Conservation (phyloP, 2,329 filamentous ascomycete genomes). For the Fusarium euwallaceae region DNA sequence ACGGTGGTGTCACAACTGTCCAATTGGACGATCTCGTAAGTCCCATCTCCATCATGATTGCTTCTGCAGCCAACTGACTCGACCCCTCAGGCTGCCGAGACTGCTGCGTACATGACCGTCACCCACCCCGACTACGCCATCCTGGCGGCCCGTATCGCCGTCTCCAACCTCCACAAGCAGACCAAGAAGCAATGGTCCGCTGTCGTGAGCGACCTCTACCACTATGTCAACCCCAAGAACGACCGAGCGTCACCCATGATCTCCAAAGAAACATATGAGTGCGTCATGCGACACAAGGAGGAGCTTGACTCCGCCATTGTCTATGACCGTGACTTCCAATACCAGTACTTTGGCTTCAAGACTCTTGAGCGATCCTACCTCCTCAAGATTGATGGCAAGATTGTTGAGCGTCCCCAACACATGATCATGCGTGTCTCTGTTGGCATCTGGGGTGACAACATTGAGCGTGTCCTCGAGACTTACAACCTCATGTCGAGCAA, state of each 20-base stretch:
- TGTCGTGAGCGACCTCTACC: constrained; percentile 91
- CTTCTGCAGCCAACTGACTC: constrained; percentile 17
- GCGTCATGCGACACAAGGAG: constrained; percentile 94
- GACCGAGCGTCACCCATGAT: constrained; percentile 90
- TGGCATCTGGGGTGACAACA: constrained; percentile 94
- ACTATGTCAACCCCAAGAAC: constrained; percentile 98
- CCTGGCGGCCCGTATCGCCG: constrained; percentile 96
- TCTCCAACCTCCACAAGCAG: constrained; percentile 99
- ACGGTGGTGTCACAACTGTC: constrained; percentile 96
- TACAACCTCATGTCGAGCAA: constrained; percentile 99
- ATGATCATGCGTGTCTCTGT: constrained; percentile 99
- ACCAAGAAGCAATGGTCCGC: constrained; percentile 99
- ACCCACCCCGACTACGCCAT: constrained; percentile 99
- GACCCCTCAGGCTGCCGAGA: constrained; percentile 86
- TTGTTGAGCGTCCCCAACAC: constrained; percentile 97
- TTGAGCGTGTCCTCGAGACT: constrained; percentile 95
- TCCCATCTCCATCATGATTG: constrained; percentile 24
- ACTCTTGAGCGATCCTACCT: constrained; percentile 98
- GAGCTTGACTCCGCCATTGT: constrained; percentile 99
- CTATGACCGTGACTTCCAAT: constrained; percentile 99
- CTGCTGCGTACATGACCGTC: constrained; percentile 99
- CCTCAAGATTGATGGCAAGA: constrained; percentile 93
- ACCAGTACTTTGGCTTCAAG: constrained; percentile 99
- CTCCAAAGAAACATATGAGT: constrained; percentile 88
- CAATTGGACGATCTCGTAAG: constrained; percentile 97